These are phyloP conservation scores for Filobasidium floriforme DNA, from an alignment of 768 basidiomycete species.

Conservation along the genomic window DNA sequence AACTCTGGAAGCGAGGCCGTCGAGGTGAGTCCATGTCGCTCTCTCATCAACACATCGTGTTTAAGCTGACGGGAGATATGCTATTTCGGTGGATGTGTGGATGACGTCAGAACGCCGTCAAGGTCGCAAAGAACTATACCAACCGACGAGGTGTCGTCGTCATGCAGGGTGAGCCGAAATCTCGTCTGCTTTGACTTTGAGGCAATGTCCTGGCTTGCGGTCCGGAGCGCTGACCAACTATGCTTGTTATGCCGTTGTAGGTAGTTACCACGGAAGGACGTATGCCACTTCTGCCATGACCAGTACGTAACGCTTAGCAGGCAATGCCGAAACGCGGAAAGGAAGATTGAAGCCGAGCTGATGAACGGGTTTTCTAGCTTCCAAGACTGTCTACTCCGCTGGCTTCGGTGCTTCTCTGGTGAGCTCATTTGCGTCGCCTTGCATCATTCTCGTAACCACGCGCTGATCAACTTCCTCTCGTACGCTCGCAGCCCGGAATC, in stretches of 20 bases:
- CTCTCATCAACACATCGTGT: too few relatives aligned
- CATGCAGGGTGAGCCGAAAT: constrained; percentile 62
- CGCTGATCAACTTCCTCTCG: neutral
- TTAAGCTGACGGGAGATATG: neutral
- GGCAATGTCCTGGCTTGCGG: too few relatives aligned
- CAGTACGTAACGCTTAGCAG: too few relatives aligned
- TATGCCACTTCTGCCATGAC: constrained; percentile 89
- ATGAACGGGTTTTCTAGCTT: constrained; percentile 36
- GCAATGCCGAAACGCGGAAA: neutral
- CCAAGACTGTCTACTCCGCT: constrained; percentile 83
- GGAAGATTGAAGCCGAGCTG: neutral
- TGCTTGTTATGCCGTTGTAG: neutral
- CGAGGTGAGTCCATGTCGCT: constrained; percentile 8
- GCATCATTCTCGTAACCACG: neutral
- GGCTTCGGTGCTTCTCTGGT: constrained; percentile 75
- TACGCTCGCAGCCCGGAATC: constrained; percentile 52
- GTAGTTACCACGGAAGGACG: constrained; percentile 78
- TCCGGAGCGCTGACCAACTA: too few relatives aligned
- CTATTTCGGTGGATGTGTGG: constrained; percentile 35
- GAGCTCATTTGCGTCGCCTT: neutral
- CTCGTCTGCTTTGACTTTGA: constrained; percentile 6
- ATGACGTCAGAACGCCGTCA: constrained; percentile 60
- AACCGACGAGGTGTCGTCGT: constrained; percentile 77
- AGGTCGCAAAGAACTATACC: constrained; percentile 72
- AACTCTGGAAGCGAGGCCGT: constrained; percentile 92